These are phyloP conservation scores for Hypomyces perniciosus DNA, from an alignment of 2,329 filamentous ascomycete species.

Conservation along the genomic window DNA sequence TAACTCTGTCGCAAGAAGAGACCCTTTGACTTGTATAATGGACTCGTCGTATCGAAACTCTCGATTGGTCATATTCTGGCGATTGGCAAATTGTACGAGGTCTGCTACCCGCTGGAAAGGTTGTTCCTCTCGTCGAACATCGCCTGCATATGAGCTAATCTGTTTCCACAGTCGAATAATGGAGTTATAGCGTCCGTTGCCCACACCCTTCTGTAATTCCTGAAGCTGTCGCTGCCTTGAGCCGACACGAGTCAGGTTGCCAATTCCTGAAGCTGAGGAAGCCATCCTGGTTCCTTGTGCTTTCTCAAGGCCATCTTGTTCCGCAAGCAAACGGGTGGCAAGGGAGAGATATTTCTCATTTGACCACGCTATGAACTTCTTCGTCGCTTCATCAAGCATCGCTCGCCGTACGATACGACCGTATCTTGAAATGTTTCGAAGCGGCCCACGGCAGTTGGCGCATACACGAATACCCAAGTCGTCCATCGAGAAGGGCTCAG, in stretches of 20 bases:
- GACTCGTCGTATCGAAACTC: conserved; percentile 32
- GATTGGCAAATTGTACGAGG: conserved; percentile 36
- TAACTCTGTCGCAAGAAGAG: conserved; percentile 38
- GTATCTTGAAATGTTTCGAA: conserved; percentile 55
- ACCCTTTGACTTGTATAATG: conserved; percentile 29
- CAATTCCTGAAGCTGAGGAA: background rate
- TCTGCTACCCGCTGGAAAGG: conserved; percentile 42
- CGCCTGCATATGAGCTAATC: conserved; percentile 10
- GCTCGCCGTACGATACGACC: conserved; percentile 55
- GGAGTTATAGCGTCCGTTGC: conserved; percentile 7
- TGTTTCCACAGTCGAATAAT: conserved; percentile 10
- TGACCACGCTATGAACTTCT: conserved; percentile 56
- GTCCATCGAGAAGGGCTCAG: conserved; percentile 41
- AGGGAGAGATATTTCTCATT: conserved; percentile 23
- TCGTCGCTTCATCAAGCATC: conserved; percentile 56
- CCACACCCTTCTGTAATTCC: background rate
- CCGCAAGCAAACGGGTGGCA: conserved; percentile 6
- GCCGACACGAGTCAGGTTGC: background rate
- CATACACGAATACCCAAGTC: conserved; percentile 46
- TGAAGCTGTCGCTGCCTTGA: conserved; percentile 7
- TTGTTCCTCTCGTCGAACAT: conserved; percentile 40
- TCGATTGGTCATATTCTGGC: conserved; percentile 17
- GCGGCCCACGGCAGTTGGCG: conserved; percentile 52
- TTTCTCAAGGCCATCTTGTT: conserved; percentile 11
- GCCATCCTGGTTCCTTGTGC: background rate